Conservation (phyloP, 805 yeast genomes). For the Danielozyma ontarioensis region DNA sequence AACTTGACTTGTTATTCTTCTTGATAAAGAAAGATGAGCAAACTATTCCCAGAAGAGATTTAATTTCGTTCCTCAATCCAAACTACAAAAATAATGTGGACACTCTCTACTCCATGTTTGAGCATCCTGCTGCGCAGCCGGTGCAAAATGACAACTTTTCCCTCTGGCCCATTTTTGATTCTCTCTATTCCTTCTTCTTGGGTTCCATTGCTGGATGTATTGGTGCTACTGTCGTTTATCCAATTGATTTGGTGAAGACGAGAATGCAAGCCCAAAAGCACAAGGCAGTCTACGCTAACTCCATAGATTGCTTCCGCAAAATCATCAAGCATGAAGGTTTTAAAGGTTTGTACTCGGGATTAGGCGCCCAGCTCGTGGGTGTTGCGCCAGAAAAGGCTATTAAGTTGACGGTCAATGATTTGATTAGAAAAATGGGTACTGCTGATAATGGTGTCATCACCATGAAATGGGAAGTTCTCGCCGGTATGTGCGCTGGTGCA, state of each 20-base stretch:
- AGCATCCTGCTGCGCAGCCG: constrained; percentile 38
- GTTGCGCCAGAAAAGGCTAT: constrained; percentile 99
- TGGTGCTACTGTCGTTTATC: constrained; percentile 97
- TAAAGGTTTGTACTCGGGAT: constrained; percentile 84
- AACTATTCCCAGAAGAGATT: constrained; percentile 35
- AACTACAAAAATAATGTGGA: constrained; percentile 32
- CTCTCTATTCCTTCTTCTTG: constrained; percentile 77
- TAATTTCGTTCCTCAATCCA: constrained; percentile 55
- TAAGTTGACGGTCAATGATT: constrained; percentile 89
- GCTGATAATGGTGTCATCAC: constrained; percentile 33
- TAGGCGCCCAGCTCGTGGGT: constrained; percentile 91
- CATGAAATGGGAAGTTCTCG: constrained; percentile 64
- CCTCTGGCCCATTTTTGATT: constrained; percentile 53
- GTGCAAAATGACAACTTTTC: constrained; percentile 35
- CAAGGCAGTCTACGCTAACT: constrained; percentile 65
- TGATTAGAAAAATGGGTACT: constrained; percentile 70
- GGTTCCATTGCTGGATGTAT: constrained; percentile 97
- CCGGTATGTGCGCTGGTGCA: constrained; percentile 95
- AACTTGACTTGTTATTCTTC: constrained; percentile 36
- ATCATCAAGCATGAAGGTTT: constrained; percentile 75
- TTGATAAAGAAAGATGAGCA: constrained; percentile 33
- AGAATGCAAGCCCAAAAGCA: constrained; percentile 95
- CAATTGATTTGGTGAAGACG: constrained; percentile 93
- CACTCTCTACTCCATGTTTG: constrained; percentile 33
- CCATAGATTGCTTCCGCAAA: constrained; percentile 80